Base-by-base conservation (phyloP, 2,329 filamentous ascomycete species). In the Colletotrichum zoysiae region DNA sequence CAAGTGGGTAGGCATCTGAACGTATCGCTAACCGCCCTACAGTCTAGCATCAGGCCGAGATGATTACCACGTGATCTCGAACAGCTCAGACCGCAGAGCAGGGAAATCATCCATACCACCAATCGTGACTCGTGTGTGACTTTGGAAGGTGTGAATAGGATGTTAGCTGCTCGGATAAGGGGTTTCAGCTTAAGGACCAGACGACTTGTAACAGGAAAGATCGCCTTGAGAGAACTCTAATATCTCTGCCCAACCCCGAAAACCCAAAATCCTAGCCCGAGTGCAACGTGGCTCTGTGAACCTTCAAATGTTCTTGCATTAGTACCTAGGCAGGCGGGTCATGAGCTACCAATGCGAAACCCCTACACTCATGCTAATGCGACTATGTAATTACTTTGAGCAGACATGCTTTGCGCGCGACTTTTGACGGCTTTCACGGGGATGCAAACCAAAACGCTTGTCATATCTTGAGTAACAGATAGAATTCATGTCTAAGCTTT, bases 121-220 rank as follows among this genome's bases (percentile, higher is more conserved):
- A 44, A 57, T 7, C 20, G 26, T 16, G 35, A n/a, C 11, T 35
- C 50, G 44, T 23, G 23, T 44, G 5, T 16, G 38, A 6, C 14
- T 35, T 53, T 23, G 33, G 23, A 44, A 20, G 6, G 2, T 14
- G 5, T 18, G 35, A 40, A 46, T 14, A 40, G 69, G 58, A 59
- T 64, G 30, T 7, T 35, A 33, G 69, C 14, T 30, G 35, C 6
- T 6, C 30, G 30, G 18, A 23, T 23, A 18, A 30, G 14, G 23
- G 38, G 59, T 71, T 65, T 72, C 65, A 72, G 46, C 26, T 42
- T 59, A 44, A 64, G 56, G 26, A 71, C 38, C 55, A 65, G 65
- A 72, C 33, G 70, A 42, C 16, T n/a, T 50, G 59, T 33, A 42
- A 60, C 55, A 50, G 30, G 14, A 44, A 50, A 42, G 53, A 65